These are phyloP conservation scores for Spongospora subterranea DNA, from an alignment of 208 protist genomes.

Conservation along the genomic window DNA sequence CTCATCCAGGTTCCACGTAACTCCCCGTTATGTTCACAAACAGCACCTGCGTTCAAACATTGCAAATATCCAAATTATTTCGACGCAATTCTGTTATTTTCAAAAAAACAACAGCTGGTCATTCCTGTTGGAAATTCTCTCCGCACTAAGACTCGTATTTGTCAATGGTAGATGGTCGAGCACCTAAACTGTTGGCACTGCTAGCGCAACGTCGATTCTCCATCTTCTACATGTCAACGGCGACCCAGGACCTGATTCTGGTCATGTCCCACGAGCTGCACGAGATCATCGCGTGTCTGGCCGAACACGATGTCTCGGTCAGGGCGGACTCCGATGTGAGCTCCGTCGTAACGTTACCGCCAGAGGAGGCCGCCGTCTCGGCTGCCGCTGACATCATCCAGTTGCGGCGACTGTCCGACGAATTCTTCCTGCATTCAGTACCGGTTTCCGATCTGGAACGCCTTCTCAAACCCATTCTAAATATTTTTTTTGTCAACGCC, in stretches of 20 bases:
- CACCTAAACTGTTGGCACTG: neutral
- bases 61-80: no score
- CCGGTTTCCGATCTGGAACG: neutral
- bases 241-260: conserved; percentile 25
- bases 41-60: no score
- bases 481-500: neutral
- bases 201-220: neutral
- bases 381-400: neutral
- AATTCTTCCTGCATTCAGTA: conserved; percentile 39
- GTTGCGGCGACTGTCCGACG: neutral
- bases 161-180: neutral
- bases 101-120: no score
- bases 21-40: no score
- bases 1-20: no score
- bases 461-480: neutral
- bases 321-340: neutral
- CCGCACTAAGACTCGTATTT: neutral
- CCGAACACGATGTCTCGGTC: neutral
- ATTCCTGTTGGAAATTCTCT: neutral
- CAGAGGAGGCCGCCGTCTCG: neutral
- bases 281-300: neutral
- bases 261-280: neutral
- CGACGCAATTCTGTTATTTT: no score
- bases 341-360: neutral
- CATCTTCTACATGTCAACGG: conserved; percentile 47